A percentile compares a stretch with the other conserved stretches of the same genome.
Conservation (phyloP, 306 rosid species). For the Lotus japonicus region DNA sequence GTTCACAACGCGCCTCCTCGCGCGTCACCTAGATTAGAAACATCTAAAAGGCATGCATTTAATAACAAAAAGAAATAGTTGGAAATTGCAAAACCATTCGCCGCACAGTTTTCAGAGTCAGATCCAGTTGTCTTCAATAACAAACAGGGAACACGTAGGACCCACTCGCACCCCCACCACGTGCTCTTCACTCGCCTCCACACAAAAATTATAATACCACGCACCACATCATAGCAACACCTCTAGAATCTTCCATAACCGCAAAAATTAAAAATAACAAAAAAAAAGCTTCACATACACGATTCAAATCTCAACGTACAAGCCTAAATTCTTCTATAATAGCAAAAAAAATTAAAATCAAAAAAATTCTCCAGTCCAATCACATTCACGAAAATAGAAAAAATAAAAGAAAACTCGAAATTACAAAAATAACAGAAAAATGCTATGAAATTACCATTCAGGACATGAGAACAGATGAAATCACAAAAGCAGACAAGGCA, state of each 20-base stretch:
- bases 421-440: not conserved
- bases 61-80: not conserved
- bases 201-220: no score
- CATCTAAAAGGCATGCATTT: not conserved
- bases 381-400: not conserved
- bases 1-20: not conserved
- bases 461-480: constrained; percentile 42
- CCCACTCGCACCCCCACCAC: constrained; percentile 28
- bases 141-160: not conserved
- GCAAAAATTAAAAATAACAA: not conserved
- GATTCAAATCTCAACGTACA: constrained; percentile 2
- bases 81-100: constrained; percentile 24
- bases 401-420: not conserved
- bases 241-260: not conserved
- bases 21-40: not conserved
- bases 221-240: no score
- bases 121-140: not conserved
- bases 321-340: constrained; percentile 22
- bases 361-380: constrained; percentile 25
- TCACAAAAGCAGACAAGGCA: constrained; percentile 22
- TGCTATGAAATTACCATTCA: constrained; percentile 36
- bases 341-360: not conserved
- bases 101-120: constrained; percentile 17
- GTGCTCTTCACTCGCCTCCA: constrained; percentile 19
- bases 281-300: not conserved